A percentile compares a stretch with the other conserved stretches of the same genome.
Evolutionary conservation across 352 stramenopile genomes (phyloP).

Genomic region (Phytophthora capsici): DNA sequence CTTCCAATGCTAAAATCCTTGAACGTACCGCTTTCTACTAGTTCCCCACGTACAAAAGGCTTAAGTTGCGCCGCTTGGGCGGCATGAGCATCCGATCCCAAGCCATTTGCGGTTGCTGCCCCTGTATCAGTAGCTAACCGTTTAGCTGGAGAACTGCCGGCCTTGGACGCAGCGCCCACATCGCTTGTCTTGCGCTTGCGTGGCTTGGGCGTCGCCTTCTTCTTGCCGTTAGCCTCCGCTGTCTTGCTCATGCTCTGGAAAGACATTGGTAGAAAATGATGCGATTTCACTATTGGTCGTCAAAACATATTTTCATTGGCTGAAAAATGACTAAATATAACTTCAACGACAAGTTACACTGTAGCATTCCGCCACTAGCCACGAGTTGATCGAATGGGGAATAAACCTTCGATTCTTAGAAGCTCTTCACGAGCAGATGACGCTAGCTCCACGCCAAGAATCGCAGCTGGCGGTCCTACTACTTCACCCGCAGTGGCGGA

Average conservation of each 20-base stretch:
- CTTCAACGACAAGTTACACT: slow-evolving; percentile 27
- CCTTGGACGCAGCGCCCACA: slow-evolving; percentile 43
- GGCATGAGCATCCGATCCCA: slow-evolving; percentile 8
- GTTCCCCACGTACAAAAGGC: slow-evolving; percentile 78
- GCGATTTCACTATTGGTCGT: neutral
- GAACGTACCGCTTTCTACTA: slow-evolving; percentile 84
- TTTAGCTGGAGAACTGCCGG: slow-evolving; percentile 45
- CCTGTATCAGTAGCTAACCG: slow-evolving; percentile 17
- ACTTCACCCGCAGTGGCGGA: slow-evolving; percentile 4
- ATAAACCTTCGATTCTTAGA: slow-evolving; percentile 68
- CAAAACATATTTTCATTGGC: neutral
- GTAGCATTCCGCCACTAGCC: neutral
- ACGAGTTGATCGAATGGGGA: slow-evolving; percentile 43
- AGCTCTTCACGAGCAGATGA: slow-evolving; percentile 40
- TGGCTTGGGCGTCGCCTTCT: slow-evolving; percentile 73
- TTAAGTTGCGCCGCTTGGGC: slow-evolving; percentile 51
- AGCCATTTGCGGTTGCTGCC: slow-evolving; percentile 10
- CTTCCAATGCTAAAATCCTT: neutral
- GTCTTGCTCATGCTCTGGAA: slow-evolving; percentile 42
- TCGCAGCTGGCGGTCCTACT: slow-evolving; percentile 2
- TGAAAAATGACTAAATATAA: slow-evolving; percentile 11
- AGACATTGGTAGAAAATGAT: neutral
- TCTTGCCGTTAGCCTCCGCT: slow-evolving; percentile 47
- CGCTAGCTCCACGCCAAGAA: slow-evolving; percentile 11
- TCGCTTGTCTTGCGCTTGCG: slow-evolving; percentile 83